Evolutionary conservation across 768 basidiomycete species (phyloP), one percentile per base, ranked within the genome.

Genomic region (Hygrocybe punicea): DNA sequence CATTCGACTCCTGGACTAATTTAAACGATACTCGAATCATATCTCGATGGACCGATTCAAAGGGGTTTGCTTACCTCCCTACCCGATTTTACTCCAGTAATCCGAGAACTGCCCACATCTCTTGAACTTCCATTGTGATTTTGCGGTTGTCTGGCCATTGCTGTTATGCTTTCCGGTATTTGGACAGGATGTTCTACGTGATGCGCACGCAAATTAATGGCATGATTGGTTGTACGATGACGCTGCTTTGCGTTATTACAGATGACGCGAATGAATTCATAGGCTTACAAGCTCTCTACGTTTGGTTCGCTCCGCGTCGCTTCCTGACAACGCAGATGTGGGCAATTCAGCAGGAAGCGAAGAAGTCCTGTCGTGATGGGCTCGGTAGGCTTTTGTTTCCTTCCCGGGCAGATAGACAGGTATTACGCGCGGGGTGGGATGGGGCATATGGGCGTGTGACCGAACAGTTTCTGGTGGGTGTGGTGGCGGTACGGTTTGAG

Each of bases 351-450:
- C n/a, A 33, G 48, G 52, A 51, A 62, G 58, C 23, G 62, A 59
- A 10, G 17, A 16, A 13, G 54, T 36, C 23, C 42, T 55, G 17
- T 69, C 63, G 37, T 55, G 54, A 48, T 34, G 39, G 23, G 17
- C 46, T 53, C 14, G 29, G 40, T 25, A 25, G 19, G 55, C 10
- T 19, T 49, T 56, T 35, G 25, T 6, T 68, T 65, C 55, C 56
- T 69, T 34, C 61, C 57, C 17, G 61, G 65, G 23, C 13, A 57
- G 36, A 51, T 50, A 40, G 17, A 57, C 50, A 16, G 56, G 55
- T 47, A 56, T 56, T 23, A 17, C 55, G 4, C 35, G 42, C 21
- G 53, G 53, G 7, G 53, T 45, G 13, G 53, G 29, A 8, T 25
- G 42, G 16, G 33, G 24, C 2, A 45, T 19, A 7, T 34, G 42